Conservation (phyloP, 768 basidiomycete genomes). For the Tylopilus sp. region DNA sequence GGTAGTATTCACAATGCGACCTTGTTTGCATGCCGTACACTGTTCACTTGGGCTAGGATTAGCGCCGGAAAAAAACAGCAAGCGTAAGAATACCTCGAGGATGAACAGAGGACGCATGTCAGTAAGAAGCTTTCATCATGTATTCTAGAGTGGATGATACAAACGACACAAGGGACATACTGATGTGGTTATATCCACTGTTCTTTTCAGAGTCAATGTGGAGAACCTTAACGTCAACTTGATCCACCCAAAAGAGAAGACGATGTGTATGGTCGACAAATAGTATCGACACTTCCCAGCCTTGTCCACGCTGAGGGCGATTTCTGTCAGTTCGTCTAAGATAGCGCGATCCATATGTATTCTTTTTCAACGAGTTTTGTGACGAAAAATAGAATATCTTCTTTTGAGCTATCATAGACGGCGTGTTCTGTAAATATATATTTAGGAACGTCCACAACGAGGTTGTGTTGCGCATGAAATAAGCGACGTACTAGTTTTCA, state of each 20-base stretch:
- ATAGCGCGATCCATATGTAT: not conserved
- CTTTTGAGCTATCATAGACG: not conserved
- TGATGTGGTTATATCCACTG: too few relatives aligned
- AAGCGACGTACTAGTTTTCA: conserved; percentile 5
- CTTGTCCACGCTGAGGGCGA: conserved; percentile 8
- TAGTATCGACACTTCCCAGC: conserved; percentile 6
- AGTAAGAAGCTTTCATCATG: conserved; percentile 11
- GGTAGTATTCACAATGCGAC: conserved; percentile 18
- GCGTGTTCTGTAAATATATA: conserved; percentile 15
- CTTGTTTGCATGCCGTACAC: conserved; percentile 3
- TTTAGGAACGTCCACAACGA: not conserved
- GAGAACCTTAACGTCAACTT: not conserved
- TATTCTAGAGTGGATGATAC: conserved; percentile 6
- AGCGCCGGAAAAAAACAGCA: not conserved
- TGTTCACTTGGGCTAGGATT: not conserved
- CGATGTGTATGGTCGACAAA: conserved; percentile 22
- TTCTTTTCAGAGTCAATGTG: conserved; percentile 5
- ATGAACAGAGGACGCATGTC: not conserved
- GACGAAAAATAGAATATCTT: conserved; percentile 1
- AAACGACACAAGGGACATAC: not conserved
- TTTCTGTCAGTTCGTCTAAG: conserved; percentile 9
- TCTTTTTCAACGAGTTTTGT: conserved; percentile 4
- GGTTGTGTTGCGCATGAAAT: not conserved
- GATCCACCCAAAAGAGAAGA: too few relatives aligned
- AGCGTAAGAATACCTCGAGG: not conserved